Conservation (phyloP, 2,329 filamentous ascomycete genomes). For the Allantophomopsis lycopodina region DNA sequence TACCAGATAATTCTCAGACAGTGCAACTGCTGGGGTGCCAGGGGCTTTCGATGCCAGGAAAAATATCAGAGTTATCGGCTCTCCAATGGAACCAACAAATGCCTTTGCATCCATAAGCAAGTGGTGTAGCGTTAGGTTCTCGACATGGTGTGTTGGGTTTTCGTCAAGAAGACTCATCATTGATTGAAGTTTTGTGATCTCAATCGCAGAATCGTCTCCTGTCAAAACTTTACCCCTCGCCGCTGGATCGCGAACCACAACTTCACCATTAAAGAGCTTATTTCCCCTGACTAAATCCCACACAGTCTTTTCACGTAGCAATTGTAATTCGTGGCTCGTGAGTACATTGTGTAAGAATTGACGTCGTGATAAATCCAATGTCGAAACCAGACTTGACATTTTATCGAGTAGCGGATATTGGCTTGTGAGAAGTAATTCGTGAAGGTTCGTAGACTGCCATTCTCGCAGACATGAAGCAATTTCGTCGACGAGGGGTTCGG, state of each 20-base stretch:
- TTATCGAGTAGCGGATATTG: slow-evolving; percentile 73
- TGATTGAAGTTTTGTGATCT: slow-evolving; percentile 82
- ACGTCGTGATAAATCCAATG: slow-evolving; percentile 73
- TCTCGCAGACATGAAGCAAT: slow-evolving; percentile 93
- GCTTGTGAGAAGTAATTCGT: slow-evolving; percentile 73
- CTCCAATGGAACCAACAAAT: slow-evolving; percentile 63
- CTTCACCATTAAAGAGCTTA: slow-evolving; percentile 83
- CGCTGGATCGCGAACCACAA: slow-evolving; percentile 83
- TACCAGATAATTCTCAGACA: slow-evolving; percentile 76
- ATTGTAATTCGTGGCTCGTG: slow-evolving; percentile 70
- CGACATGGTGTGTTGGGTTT: slow-evolving; percentile 50
- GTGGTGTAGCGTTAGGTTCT: slow-evolving; percentile 64
- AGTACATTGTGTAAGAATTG: slow-evolving; percentile 92
- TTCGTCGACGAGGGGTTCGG: slow-evolving; percentile 90
- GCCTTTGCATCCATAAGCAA: slow-evolving; percentile 73
- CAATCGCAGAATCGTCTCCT: slow-evolving; percentile 83
- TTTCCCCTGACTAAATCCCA: slow-evolving; percentile 94
- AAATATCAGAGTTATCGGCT: slow-evolving; percentile 62
- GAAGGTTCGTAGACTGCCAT: slow-evolving; percentile 96
- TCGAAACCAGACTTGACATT: slow-evolving; percentile 65
- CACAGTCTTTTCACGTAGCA: slow-evolving; percentile 74
- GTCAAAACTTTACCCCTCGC: slow-evolving; percentile 78
- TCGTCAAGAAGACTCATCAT: slow-evolving; percentile 89
- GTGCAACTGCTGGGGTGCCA: slow-evolving; percentile 44
- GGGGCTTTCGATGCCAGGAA: slow-evolving; percentile 63